phyloP scores from a whole-genome alignment of 257 asterid genomes.

The Orobanche coerulescens region DNA sequence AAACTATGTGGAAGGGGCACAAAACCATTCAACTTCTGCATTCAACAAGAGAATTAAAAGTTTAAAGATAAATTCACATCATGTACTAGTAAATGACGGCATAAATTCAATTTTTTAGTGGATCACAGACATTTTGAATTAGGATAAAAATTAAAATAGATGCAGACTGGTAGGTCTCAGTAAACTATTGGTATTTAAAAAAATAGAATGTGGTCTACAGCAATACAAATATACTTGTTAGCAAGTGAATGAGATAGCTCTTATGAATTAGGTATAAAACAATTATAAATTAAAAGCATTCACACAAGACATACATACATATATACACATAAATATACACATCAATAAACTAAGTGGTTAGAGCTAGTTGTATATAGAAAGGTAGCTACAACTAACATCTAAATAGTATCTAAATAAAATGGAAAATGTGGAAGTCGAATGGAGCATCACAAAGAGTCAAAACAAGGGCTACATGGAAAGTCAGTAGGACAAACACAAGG shows the following conservation, averaged over 20 bases:
- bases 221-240: background rate
- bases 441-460: background rate
- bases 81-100: background rate
- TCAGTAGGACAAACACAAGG: background rate
- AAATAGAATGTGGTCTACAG: background rate
- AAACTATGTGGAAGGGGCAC: conserved; percentile 89
- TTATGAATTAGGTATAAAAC: background rate
- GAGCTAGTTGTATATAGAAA: background rate
- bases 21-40: conserved; percentile 77
- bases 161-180: background rate
- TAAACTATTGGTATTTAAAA: background rate
- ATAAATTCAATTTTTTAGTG: background rate
- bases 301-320: no score
- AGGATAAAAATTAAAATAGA: conserved; percentile 4
- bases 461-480: background rate
- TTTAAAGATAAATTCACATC: conserved; percentile 6
- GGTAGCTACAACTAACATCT: background rate
- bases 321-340: no score
- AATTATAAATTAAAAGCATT: background rate
- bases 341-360: background rate
- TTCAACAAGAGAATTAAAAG: conserved; percentile 18
- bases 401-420: background rate
- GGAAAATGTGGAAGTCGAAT: background rate
- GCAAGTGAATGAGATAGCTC: background rate
- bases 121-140: background rate